Base-by-base conservation (phyloP, 2,329 filamentous ascomycete genomes). In the Arthrobotrys conoides region DNA sequence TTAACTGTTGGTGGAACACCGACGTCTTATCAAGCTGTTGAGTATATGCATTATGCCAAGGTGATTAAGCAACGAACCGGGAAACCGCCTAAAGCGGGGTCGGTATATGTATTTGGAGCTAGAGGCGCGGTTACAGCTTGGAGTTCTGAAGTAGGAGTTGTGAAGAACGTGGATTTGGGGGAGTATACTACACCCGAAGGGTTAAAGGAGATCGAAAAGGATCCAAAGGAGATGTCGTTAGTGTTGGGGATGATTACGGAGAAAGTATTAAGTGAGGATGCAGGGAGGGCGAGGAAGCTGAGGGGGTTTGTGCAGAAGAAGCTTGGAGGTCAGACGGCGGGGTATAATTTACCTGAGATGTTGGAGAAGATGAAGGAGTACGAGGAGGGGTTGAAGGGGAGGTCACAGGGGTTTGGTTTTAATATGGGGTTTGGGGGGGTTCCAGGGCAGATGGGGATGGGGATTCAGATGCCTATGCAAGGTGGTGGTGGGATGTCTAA, bases 221-320 rank as follows among this genome's bases (percentile, higher is more conserved):
- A 65, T 57, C 6, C 36, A 22, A 65, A 30, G 5, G 38, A 67
- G 14, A 49, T 66, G 2, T 5, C 46, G 14, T 36, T 55, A 5
- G 61, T 72, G 12, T 48, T 72, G n/a, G 61, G 36, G 9, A 30
- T 14, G 38, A 36, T 72, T n/a, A 72, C 70, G 16, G 61, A 67
- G 44, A 49, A 49, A 9, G 16, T 66, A 5, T 24, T 66, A 0
- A 44, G 8, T 6, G 14, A 33, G 9, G 24, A 59, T 38, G 24
- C 49, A 6, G 22, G 20, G 9, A 48, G 57, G 14, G 20, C 24
- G 16, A 8, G 3, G 6, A 36, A 24, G 16, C 18, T 66, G 10
- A 16, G n/a, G n/a, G 16, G 16, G 14, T 69, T 48, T 22, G 10
- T 61, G 30, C 14, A 36, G 18, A 38, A 38, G 10, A 57, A 38